Evolutionary conservation across 2,329 filamentous ascomycete genomes (phyloP), one percentile per base, ranked within the genome.

Genomic region (Colletotrichum orbiculare): DNA sequence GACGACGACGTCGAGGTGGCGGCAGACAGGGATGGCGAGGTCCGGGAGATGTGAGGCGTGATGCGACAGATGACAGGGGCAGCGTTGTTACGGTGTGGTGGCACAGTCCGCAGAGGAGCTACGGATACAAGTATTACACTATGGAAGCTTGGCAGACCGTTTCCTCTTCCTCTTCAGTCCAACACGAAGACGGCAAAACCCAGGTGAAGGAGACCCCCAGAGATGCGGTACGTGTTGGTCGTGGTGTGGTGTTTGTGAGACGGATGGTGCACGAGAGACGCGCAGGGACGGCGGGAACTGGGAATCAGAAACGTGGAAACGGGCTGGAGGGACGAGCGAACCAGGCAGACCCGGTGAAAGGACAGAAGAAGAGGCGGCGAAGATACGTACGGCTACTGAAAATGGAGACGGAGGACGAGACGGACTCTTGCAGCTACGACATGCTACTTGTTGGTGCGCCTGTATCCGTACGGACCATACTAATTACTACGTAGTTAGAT

Each of bases 251-350:
- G 25, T 63, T 65, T 62, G 47, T 57, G 63, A 66, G 63, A 63
- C 63, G 63, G 53, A 10, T 48, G 53, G 63, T 66, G 63, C 63
- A 66, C 63, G 53, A 57, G 63, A 43, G 47, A 37, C 47, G 63
- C 52, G 47, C 58, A 57, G 53, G 62, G 61, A 55, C 53, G 33
- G 54, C 46, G 54, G 54, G 17, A 47, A 46, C 38, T 17, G 45
- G 58, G 15, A 33, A 43, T 39, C 54, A 49, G 56, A 50, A 66
- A 54, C 41, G 45, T 55, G 59, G 41, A 42, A 34, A 47, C 42
- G 12, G 58, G 17, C 25, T 12, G 37, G 17, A 53, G 25, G 53
- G 7, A 15, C 25, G 38, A 41, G 9, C 37, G 42, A 37, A 25
- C 15, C 10, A 35, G 17, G 25, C 17, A 33, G 17, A 48, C 17